Base-by-base conservation (phyloP, 805 yeast genomes). In the Metschnikowia corniflorae region DNA sequence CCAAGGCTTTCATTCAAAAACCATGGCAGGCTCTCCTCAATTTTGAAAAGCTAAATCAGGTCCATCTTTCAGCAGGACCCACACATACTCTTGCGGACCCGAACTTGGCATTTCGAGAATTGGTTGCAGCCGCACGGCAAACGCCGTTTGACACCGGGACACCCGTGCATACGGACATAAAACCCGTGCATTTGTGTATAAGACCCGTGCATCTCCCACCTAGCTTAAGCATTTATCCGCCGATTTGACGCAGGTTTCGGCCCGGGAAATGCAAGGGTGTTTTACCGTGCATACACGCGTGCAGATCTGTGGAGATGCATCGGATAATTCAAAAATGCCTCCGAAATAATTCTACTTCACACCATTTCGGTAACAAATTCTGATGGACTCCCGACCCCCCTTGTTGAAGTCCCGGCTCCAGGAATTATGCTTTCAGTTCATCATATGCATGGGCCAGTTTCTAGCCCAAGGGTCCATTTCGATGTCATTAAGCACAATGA, bases 401-500 rank as follows among this genome's bases (percentile, higher is more conserved):
- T 15, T 42, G 10, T 26, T 47, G 13, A 16, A 24, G 30, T 43
- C 48, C 12, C 25, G 22, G 9, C 28, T 29, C 12, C 50, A 47
- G 25, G 51, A 47, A 35, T 5, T 40, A 7, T 36, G 40, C 16
- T 31, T 46, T 17, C 41, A 37, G 27, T 33, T 42, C 15, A 25
- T 26, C 12, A 37, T 47, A 6, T 45, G 47, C 39, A 21, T 42
- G 42, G 68, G 65, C 5, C 70, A 65, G 51, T 55, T 65, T 28
- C 42, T 65, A 16, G 46, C 60, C 28, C 71, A 65, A 43, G 68
- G 57, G 13, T 58, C 66, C 27, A 56, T 64, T 16, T 55, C 69
- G 29, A 60, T 65, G 66, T 54, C 64, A 5, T 51, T 65, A 23
- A 55, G 63, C 29, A 58, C 65, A 8, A 63, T 65, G 70, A 63